Evolutionary conservation across 192 early-diverging fungal species (phyloP).

Genomic region (Pecoramyces ruminantium): DNA sequence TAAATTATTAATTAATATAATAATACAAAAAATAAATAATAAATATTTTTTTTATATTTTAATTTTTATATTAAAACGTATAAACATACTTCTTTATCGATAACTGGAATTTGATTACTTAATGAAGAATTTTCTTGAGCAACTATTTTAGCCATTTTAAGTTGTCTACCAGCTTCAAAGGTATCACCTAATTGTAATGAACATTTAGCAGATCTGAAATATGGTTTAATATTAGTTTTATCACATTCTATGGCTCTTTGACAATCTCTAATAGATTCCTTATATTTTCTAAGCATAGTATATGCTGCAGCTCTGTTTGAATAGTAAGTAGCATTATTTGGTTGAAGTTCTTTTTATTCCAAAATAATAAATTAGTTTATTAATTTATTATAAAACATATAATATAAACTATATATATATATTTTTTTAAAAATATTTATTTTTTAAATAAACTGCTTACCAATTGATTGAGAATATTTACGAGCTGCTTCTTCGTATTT

Average conservation of each 20-base stretch:
- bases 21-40: no score
- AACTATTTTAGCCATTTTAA: background rate
- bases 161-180: conserved; percentile 25
- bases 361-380: no score
- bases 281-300: conserved; percentile 44
- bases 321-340: conserved; percentile 45
- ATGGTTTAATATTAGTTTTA: conserved; percentile 38
- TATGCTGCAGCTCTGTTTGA: conserved; percentile 64
- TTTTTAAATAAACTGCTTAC: conserved; percentile 12
- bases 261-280: conserved; percentile 46
- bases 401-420: no score
- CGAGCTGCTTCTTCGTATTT: conserved; percentile 47
- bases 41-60: no score
- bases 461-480: conserved; percentile 52
- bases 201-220: conserved; percentile 53
- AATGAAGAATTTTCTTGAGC: background rate
- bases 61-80: no score
- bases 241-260: conserved; percentile 35
- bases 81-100: background rate
- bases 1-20: no score
- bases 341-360: conserved; percentile 25
- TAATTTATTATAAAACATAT: no score
- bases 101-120: background rate
- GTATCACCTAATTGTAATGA: conserved; percentile 50
- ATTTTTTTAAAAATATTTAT: no score